phyloP scores from a whole-genome alignment of 306 rosid genomes.

The Psophocarpus tetragonolobus region DNA sequence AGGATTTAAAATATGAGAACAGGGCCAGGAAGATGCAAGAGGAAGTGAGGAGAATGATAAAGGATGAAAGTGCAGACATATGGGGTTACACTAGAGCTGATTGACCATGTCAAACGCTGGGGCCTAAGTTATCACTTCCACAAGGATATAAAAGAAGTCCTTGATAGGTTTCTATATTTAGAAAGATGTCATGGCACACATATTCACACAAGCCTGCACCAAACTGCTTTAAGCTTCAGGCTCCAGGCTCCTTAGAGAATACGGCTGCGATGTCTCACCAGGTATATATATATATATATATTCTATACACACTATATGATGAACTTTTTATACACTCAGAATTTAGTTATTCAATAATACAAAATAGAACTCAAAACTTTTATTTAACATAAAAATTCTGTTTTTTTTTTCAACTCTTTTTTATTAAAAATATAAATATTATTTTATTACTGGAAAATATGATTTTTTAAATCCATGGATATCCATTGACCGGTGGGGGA shows the following conservation, averaged over 20 bases:
- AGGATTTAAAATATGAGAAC: conserved; percentile 26
- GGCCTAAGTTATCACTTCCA: conserved; percentile 44
- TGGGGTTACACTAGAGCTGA: conserved; percentile 25
- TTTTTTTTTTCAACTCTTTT: too few relatives aligned
- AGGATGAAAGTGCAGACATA: neutral
- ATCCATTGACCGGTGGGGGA: too few relatives aligned
- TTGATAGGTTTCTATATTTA: conserved; percentile 10
- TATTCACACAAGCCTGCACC: conserved; percentile 17
- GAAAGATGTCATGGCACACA: neutral
- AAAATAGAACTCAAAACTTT: too few relatives aligned
- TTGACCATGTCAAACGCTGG: conserved; percentile 39
- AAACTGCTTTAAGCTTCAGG: conserved; percentile 34
- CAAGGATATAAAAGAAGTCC: conserved; percentile 38
- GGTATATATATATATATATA: too few relatives aligned
- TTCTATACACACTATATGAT: too few relatives aligned
- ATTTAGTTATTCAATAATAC: too few relatives aligned
- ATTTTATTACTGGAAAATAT: too few relatives aligned
- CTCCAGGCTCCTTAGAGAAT: neutral
- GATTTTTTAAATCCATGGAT: too few relatives aligned
- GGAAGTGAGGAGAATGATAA: conserved; percentile 44
- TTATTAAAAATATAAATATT: too few relatives aligned
- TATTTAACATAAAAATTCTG: too few relatives aligned
- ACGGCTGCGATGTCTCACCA: conserved; percentile 40
- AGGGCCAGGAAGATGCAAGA: conserved; percentile 25
- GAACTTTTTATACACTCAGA: too few relatives aligned